A percentile compares a stretch with the other conserved stretches of the same genome.
These are phyloP conservation scores for Tulasnella sp. DNA, from an alignment of 768 basidiomycete species.

Conservation along the genomic window DNA sequence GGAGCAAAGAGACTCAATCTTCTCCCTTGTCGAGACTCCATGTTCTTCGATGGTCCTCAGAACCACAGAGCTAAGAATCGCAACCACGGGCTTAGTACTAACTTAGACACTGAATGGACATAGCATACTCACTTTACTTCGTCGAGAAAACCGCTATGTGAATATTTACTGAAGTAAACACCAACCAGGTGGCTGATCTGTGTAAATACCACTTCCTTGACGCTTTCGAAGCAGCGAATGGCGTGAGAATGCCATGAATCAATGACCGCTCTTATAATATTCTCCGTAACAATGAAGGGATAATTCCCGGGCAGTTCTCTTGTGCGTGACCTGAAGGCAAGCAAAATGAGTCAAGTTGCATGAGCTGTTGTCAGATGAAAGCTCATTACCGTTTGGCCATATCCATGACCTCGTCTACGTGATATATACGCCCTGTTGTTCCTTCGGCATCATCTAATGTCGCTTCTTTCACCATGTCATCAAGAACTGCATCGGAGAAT, in stretches of 20 bases:
- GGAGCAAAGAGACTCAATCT: conserved; percentile 4
- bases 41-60: no score
- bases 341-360: not conserved
- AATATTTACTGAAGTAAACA: not conserved
- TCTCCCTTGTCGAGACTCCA: not conserved
- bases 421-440: no score
- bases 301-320: conserved; percentile 57
- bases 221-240: not conserved
- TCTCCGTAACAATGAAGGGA: conserved; percentile 39
- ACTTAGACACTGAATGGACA: no score
- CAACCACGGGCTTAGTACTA: no score
- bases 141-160: not conserved
- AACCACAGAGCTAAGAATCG: no score
- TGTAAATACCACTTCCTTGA: not conserved
- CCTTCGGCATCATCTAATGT: no score
- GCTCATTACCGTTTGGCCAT: conserved; percentile 12
- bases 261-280: conserved; percentile 3
- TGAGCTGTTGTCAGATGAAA: not conserved
- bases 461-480: no score
- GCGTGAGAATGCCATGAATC: not conserved
- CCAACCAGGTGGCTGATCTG: not conserved
- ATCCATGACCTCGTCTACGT: conserved; percentile 19
- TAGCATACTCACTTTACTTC: not conserved
- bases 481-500: no score
- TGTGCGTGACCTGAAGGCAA: conserved; percentile 43